Conservation (phyloP, 345 rosid genomes). For the Euclidium syriacum region DNA sequence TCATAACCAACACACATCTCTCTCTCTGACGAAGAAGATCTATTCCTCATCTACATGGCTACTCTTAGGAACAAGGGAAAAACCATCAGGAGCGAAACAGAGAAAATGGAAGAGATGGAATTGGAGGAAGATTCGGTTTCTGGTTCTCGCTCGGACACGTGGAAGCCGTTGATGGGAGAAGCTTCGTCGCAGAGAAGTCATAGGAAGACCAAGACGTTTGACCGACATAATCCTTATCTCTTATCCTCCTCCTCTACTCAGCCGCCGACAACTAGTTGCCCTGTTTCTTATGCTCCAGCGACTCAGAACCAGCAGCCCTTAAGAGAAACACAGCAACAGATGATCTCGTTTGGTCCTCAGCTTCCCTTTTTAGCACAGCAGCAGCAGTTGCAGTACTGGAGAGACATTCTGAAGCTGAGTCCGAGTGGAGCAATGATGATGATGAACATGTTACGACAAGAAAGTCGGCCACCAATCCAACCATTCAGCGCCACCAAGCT, state of each 20-base stretch:
- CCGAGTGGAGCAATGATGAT: constrained; percentile 68
- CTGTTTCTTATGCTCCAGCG: constrained; percentile 35
- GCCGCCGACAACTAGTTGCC: constrained; percentile 1
- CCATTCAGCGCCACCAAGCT: constrained; percentile 75
- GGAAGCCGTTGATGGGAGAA: constrained; percentile 53
- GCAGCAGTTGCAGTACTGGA: constrained; percentile 57
- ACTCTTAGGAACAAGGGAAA: constrained; percentile 32
- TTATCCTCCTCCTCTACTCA: constrained; percentile 16
- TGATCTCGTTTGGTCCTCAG: constrained; percentile 69
- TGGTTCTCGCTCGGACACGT: constrained; percentile 34
- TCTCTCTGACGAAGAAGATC: background rate
- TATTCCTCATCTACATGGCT: constrained; percentile 9
- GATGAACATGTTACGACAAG: constrained; percentile 67
- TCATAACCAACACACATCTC: background rate
- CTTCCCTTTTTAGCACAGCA: constrained; percentile 33
- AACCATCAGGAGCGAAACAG: constrained; percentile 40
- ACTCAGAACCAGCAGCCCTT: constrained; percentile 37
- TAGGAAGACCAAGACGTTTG: constrained; percentile 63
- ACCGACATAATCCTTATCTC: constrained; percentile 37
- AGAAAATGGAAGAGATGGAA: constrained; percentile 25
- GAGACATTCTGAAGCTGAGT: constrained; percentile 51
- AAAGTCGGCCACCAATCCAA: constrained; percentile 55
- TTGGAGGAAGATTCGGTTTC: constrained; percentile 27
- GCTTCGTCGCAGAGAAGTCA: constrained; percentile 54
- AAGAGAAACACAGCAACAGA: constrained; percentile 38